A percentile compares a stretch with the other conserved stretches of the same genome.
These are phyloP conservation scores for Fragaria vesca DNA, from an alignment of 306 rosid genomes.

Conservation along the genomic window DNA sequence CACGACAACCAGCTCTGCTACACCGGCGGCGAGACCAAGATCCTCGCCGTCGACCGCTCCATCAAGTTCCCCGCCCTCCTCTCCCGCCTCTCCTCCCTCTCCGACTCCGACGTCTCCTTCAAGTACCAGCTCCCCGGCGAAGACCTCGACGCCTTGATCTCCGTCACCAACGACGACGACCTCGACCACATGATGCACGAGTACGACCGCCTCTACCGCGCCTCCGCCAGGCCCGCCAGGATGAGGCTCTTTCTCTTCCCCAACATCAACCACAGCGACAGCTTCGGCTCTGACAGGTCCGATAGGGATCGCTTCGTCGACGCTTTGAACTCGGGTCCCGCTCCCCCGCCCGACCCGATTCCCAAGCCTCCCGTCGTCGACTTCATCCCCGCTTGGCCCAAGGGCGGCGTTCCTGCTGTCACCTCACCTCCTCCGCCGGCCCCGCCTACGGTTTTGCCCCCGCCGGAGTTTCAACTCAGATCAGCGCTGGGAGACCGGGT, in stretches of 20 bases:
- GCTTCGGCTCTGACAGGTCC: conserved; percentile 44
- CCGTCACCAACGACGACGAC: conserved; percentile 89
- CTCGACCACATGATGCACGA: conserved; percentile 97
- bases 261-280: neutral
- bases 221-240: conserved; percentile 63
- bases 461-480: conserved; percentile 38
- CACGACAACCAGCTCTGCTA: conserved; percentile 89
- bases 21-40: conserved; percentile 91
- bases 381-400: conserved; percentile 61
- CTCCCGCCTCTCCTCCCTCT: conserved; percentile 61
- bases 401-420: conserved; percentile 38
- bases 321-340: conserved; percentile 47
- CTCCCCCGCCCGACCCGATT: conserved; percentile 27
- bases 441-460: conserved; percentile 34
- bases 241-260: conserved; percentile 77
- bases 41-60: conserved; percentile 80
- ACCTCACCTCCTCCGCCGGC: conserved; percentile 26
- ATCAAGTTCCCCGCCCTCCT: conserved; percentile 53
- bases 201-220: conserved; percentile 81
- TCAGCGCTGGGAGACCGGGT: conserved; percentile 39
- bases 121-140: conserved; percentile 98
- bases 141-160: conserved; percentile 88
- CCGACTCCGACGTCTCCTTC: conserved; percentile 58
- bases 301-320: conserved; percentile 61
- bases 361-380: conserved; percentile 56